These are phyloP conservation scores for Dryas drummondii DNA, from an alignment of 306 rosid genomes.

Conservation along the genomic window DNA sequence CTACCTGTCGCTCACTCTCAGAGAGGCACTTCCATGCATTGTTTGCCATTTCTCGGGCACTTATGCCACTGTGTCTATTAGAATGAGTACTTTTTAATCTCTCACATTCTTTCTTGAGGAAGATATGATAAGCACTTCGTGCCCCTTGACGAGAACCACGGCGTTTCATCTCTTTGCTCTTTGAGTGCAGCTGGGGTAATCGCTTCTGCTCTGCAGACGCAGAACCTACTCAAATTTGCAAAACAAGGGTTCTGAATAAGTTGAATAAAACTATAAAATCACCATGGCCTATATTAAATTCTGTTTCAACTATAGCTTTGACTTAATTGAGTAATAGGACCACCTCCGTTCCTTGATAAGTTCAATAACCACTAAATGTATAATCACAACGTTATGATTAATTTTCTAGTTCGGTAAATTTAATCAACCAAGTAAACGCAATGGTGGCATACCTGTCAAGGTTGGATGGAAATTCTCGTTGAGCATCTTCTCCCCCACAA, in stretches of 20 bases:
- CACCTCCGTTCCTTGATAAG: neutral
- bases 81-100: conserved; percentile 11
- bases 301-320: no score
- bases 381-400: neutral
- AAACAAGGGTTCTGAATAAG: neutral
- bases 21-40: conserved; percentile 31
- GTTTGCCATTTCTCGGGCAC: conserved; percentile 19
- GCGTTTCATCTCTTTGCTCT: conserved; percentile 6
- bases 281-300: neutral
- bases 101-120: conserved; percentile 31
- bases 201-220: conserved; percentile 17
- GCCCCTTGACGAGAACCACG: conserved; percentile 6
- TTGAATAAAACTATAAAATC: neutral
- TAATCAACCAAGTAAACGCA: conserved; percentile 2
- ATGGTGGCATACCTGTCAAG: conserved; percentile 14
- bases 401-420: neutral
- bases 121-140: conserved; percentile 31
- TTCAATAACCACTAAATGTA: neutral
- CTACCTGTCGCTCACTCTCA: conserved; percentile 27
- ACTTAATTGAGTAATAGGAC: no score
- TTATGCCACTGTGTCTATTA: conserved; percentile 7
- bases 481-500: conserved; percentile 8
- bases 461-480: neutral
- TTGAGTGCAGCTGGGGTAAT: conserved; percentile 15
- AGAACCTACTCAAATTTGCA: conserved; percentile 5